Percentiles rank a stretch among this genome's conserved stretches.
phyloP scores from a whole-genome alignment of 768 basidiomycete genomes.

The Suillus hirtellus region DNA sequence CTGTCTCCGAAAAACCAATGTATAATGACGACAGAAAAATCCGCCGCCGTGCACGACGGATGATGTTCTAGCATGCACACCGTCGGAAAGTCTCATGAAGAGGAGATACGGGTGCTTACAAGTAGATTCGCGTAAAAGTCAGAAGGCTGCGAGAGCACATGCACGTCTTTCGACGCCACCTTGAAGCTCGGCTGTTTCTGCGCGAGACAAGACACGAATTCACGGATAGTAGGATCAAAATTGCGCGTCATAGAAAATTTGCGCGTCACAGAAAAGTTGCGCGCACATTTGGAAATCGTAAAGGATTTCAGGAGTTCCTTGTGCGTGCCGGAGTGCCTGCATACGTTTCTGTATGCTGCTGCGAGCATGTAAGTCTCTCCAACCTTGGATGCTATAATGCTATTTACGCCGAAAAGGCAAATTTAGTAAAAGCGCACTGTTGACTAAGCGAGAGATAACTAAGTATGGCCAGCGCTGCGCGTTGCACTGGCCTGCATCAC shows the following conservation, averaged over 20 bases:
- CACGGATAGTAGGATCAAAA: slow-evolving; percentile 38
- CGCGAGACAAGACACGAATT: slow-evolving; percentile 38
- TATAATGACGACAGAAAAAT: slow-evolving; percentile 92
- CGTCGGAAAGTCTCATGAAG: slow-evolving; percentile 1
- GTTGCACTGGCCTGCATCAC: background rate
- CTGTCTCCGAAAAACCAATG: slow-evolving; percentile 74
- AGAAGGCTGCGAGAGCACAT: slow-evolving; percentile 54
- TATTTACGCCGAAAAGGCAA: background rate
- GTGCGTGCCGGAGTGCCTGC: slow-evolving; percentile 8
- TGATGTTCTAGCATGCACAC: slow-evolving; percentile 57
- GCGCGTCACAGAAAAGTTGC: slow-evolving; percentile 30
- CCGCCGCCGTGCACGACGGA: slow-evolving; percentile 71
- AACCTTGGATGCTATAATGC: background rate
- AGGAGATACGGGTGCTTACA: slow-evolving; percentile 39
- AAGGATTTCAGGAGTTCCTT: slow-evolving; percentile 11
- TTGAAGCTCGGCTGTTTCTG: slow-evolving; percentile 50
- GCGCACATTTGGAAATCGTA: slow-evolving; percentile 25
- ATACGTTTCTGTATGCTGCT: slow-evolving; percentile 8
- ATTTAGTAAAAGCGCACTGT: background rate
- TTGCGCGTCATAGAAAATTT: slow-evolving; percentile 27
- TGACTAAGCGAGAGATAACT: slow-evolving; percentile 25
- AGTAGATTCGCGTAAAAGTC: slow-evolving; percentile 58
- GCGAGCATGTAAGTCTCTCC: slow-evolving; percentile 11
- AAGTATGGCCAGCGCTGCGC: background rate
- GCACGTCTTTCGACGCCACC: slow-evolving; percentile 46